These are phyloP conservation scores for Aspergillus sp. DNA, from an alignment of 2,329 filamentous ascomycete genomes.

Conservation along the genomic window DNA sequence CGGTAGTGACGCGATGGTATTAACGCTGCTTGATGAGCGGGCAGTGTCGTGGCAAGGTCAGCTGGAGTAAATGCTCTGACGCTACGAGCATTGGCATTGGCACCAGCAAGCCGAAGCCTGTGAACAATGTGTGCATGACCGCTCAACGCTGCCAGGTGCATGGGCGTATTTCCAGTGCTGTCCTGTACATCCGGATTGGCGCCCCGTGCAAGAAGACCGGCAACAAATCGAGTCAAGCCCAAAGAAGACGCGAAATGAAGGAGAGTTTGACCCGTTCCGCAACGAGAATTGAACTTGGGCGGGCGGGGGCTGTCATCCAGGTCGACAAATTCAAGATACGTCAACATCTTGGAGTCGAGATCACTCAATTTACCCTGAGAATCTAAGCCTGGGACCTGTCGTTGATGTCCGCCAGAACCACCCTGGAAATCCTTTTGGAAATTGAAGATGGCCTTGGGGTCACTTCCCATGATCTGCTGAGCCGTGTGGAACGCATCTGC, in stretches of 20 bases:
- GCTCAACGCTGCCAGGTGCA: constrained; percentile 76
- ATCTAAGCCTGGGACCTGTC: constrained; percentile 40
- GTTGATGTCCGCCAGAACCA: constrained; percentile 41
- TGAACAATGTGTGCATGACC: constrained; percentile 71
- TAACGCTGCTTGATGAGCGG: constrained; percentile 60
- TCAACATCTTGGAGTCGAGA: constrained; percentile 65
- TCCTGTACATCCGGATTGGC: constrained; percentile 71
- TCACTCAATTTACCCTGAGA: constrained; percentile 43
- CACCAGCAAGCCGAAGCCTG: constrained; percentile 67
- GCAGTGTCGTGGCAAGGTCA: constrained; percentile 64
- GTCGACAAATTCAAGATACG: constrained; percentile 73
- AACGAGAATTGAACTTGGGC: constrained; percentile 62
- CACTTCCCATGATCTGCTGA: constrained; percentile 44
- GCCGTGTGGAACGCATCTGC: constrained; percentile 45
- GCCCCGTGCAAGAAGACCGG: constrained; percentile 71
- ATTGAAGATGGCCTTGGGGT: constrained; percentile 45
- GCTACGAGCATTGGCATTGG: constrained; percentile 66
- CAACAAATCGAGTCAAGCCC: constrained; percentile 70
- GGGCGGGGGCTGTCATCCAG: constrained; percentile 67
- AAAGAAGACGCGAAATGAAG: constrained; percentile 73
- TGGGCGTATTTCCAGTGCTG: constrained; percentile 72
- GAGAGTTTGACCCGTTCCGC: constrained; percentile 70
- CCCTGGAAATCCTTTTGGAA: constrained; percentile 38
- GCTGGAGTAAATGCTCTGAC: constrained; percentile 65
- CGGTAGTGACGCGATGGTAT: constrained; percentile 59